Evolutionary conservation across 2,329 filamentous ascomycete genomes (phyloP).

Genomic region (Microascus cirrosus): DNA sequence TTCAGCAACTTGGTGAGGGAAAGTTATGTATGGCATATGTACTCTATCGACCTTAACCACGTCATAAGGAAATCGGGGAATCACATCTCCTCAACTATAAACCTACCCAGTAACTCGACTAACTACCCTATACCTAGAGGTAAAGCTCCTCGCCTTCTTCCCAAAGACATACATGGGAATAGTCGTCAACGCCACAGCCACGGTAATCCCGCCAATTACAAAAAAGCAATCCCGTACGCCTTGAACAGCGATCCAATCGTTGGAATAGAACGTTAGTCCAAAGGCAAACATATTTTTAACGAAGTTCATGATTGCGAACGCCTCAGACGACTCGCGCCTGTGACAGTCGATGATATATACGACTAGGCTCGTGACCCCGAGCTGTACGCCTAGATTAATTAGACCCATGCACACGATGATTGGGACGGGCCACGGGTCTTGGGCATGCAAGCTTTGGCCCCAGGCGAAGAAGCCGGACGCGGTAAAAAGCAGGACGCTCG

Average conservation of each 20-base stretch:
- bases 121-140: background rate
- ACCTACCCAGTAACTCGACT: background rate
- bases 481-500: conserved; percentile 20
- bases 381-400: conserved; percentile 21
- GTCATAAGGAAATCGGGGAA: no score
- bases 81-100: background rate
- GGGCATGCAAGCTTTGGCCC: conserved; percentile 12
- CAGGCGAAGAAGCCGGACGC: conserved; percentile 23
- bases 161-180: conserved; percentile 8
- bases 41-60: no score
- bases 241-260: conserved; percentile 24
- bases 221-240: conserved; percentile 12
- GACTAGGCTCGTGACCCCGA: conserved; percentile 22
- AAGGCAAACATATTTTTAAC: conserved; percentile 26
- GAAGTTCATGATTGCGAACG: conserved; percentile 25
- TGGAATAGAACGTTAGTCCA: conserved; percentile 24
- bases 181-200: conserved; percentile 22
- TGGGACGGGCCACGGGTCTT: conserved; percentile 15
- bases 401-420: conserved; percentile 21
- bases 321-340: conserved; percentile 22
- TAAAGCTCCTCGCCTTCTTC: conserved; percentile 7
- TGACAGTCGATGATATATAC: conserved; percentile 26
- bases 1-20: no score
- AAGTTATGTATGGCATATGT: no score
- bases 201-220: conserved; percentile 8